Evolutionary conservation across 2,329 filamentous ascomycete species (phyloP).

Genomic region (Cordyceps cicadae): DNA sequence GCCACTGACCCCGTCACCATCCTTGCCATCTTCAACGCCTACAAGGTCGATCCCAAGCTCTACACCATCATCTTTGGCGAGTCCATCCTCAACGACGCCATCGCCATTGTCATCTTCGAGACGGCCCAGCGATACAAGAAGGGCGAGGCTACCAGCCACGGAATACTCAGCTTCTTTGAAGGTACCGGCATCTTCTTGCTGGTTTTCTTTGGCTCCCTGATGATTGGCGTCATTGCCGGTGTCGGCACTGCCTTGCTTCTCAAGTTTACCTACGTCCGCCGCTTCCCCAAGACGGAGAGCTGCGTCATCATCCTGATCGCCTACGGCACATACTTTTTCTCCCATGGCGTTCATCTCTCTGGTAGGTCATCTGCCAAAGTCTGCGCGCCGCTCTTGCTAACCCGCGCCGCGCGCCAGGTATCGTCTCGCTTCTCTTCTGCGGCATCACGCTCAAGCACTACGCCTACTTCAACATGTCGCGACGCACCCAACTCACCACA

Average conservation of each 20-base stretch:
- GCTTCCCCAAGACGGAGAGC: slow-evolving; percentile 94
- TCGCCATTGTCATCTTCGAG: slow-evolving; percentile 97
- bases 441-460: slow-evolving; percentile 98
- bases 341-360: slow-evolving; percentile 90
- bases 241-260: slow-evolving; percentile 79
- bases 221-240: slow-evolving; percentile 82
- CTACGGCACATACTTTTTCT: slow-evolving; percentile 96
- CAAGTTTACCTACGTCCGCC: slow-evolving; percentile 88
- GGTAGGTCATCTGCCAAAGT: slow-evolving; percentile 46
- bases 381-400: not conserved
- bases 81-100: slow-evolving; percentile 94
- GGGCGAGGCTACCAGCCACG: slow-evolving; percentile 62
- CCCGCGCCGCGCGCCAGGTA: slow-evolving; percentile 47
- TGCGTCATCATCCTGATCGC: slow-evolving; percentile 89
- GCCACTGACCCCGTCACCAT: slow-evolving; percentile 97
- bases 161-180: slow-evolving; percentile 76
- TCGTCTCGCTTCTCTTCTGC: slow-evolving; percentile 93
- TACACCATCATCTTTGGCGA: slow-evolving; percentile 99
- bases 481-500: slow-evolving; percentile 90
- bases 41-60: slow-evolving; percentile 97
- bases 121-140: slow-evolving; percentile 89
- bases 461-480: slow-evolving; percentile 99
- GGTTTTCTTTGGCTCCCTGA: slow-evolving; percentile 88
- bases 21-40: slow-evolving; percentile 96
- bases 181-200: slow-evolving; percentile 90